Evolutionary conservation across 306 rosid species (phyloP).

Genomic region (Vigna hirtella): DNA sequence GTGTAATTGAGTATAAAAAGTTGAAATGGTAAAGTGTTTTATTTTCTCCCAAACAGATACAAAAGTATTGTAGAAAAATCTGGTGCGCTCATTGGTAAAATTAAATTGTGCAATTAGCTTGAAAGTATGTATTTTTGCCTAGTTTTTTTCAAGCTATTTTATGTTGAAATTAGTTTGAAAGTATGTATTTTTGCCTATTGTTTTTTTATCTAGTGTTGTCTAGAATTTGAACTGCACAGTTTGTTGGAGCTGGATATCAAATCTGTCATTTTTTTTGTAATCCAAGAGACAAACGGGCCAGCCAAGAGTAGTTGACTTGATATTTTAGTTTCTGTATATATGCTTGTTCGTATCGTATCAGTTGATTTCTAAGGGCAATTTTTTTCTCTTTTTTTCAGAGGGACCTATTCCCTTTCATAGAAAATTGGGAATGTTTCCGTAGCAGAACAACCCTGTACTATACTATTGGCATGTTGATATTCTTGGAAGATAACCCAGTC

Average conservation of each 20-base stretch:
- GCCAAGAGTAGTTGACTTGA: background rate
- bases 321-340: background rate
- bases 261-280: background rate
- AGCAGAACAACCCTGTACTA: slow-evolving; percentile 55
- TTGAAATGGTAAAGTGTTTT: background rate
- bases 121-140: background rate
- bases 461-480: slow-evolving; percentile 53
- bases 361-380: slow-evolving; percentile 6
- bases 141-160: background rate
- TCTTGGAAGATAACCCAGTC: slow-evolving; percentile 54
- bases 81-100: background rate
- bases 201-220: background rate
- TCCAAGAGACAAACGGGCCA: slow-evolving; percentile 25
- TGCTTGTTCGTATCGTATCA: slow-evolving; percentile 6
- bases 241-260: background rate
- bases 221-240: slow-evolving; percentile 9
- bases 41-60: slow-evolving; percentile 7
- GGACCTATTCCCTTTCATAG: slow-evolving; percentile 51
- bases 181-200: background rate
- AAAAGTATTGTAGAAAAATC: background rate
- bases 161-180: slow-evolving; percentile 1
- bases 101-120: background rate
- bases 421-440: slow-evolving; percentile 52
- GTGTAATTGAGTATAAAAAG: background rate
- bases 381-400: slow-evolving; percentile 38